Evolutionary conservation across 1,284 basidiomycete genomes (phyloP), one percentile per base, ranked within the genome.

Genomic region (Amylostereum chailletii): DNA sequence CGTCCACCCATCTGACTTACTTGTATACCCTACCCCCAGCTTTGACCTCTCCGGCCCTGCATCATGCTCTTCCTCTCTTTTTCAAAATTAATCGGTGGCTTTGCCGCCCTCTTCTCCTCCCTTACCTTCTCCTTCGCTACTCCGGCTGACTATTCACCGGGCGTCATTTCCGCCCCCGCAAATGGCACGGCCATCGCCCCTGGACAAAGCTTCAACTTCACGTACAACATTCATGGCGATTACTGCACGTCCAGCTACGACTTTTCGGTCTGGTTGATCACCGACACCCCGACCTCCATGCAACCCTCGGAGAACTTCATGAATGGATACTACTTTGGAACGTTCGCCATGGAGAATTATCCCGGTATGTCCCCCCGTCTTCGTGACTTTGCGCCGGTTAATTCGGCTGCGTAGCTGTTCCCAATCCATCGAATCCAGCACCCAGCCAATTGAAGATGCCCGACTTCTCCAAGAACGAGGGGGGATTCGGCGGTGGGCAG

Each of bases 381-480:
- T 31, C 30, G 19, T 49, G 31, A 11, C n/a, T 48, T 41, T 36
- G 43, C 32, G 42, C 45, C 6, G 2, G 30, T 41, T 11, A 19
- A 19, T 19, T 19, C 19, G 19, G 19, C 19, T 45, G 31, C 51
- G 32, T 32, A 59, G 60, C 60, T 45, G 58, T 64, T 44, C 71
- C 72, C 8, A 63, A 66, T 56, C 65, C 74, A 2, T 54, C 55
- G 32, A 70, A 75, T 53, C 68, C 67, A 5, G 60, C 70, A 2
- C 75, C 75, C 3, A 46, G 65, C 1, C 60, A 67, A 46, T 62
- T 76, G 32, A 64, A 61, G 26, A 76, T 76, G 74, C 75, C 75
- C 11, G 65, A 76, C 63, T 73, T 77, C 53, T 67, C 72, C 1
- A 60, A 65, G 48, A 52, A 62, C 5, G 63, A 64, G 19, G 71